These are phyloP conservation scores for Penicillium rolfsii DNA, from an alignment of 2,329 filamentous ascomycete species.

Conservation along the genomic window DNA sequence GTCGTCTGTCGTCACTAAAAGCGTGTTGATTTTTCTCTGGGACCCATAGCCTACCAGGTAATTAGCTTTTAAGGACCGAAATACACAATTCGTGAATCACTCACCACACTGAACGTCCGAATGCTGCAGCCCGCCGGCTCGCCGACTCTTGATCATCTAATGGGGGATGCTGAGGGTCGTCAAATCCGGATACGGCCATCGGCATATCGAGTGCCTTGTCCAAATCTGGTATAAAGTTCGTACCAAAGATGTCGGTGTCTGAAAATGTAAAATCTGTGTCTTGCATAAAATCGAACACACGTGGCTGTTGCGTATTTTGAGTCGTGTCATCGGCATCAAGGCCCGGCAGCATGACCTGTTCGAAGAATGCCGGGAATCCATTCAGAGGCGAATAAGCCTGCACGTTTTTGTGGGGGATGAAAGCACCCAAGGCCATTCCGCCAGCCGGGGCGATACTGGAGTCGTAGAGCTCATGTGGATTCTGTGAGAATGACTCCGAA, in stretches of 20 bases:
- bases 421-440: slow-evolving; percentile 3
- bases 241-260: slow-evolving; percentile 19
- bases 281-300: slow-evolving; percentile 21
- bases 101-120: slow-evolving; percentile 21
- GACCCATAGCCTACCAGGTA: slow-evolving; percentile 14
- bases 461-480: slow-evolving; percentile 8
- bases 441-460: not conserved
- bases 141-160: slow-evolving; percentile 18
- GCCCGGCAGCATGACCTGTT: slow-evolving; percentile 22
- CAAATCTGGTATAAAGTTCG: slow-evolving; percentile 21
- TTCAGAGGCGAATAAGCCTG: slow-evolving; percentile 9
- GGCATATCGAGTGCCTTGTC: slow-evolving; percentile 16
- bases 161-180: slow-evolving; percentile 4
- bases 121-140: slow-evolving; percentile 21
- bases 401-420: not conserved
- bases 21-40: slow-evolving; percentile 24
- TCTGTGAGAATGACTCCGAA: slow-evolving; percentile 8
- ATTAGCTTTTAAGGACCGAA: not conserved
- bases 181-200: slow-evolving; percentile 2
- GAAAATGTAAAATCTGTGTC: slow-evolving; percentile 15
- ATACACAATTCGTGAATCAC: not conserved
- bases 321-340: not conserved
- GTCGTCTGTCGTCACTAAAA: slow-evolving; percentile 19
- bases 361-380: slow-evolving; percentile 21
- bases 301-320: slow-evolving; percentile 17